Evolutionary conservation across 1,284 basidiomycete species (phyloP).

Genomic region (Phlebopus sp.): DNA sequence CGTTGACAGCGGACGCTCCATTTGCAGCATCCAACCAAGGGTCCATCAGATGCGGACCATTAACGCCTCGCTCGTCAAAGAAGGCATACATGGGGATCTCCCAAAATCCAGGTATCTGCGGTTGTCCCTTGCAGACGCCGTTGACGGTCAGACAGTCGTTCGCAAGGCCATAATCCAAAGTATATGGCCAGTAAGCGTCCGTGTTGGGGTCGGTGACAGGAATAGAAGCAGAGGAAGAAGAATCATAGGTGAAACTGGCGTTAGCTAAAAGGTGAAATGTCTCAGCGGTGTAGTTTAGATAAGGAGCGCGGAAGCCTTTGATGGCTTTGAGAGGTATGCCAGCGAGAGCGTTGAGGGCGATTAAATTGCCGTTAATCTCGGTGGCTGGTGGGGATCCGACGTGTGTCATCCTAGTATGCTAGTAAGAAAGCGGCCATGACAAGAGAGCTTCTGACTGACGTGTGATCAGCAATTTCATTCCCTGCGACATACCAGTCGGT

Average conservation of each 20-base stretch:
- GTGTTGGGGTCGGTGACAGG: constrained; percentile 68
- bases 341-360: constrained; percentile 75
- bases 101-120: constrained; percentile 77
- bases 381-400: constrained; percentile 59
- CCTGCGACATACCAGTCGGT: constrained; percentile 85
- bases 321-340: constrained; percentile 75
- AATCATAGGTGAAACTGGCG: constrained; percentile 75
- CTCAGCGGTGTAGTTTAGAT: constrained; percentile 64
- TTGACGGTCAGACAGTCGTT: constrained; percentile 68
- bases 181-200: constrained; percentile 79
- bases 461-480: constrained; percentile 87
- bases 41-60: constrained; percentile 74
- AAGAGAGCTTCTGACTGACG: constrained; percentile 42
- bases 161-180: constrained; percentile 72
- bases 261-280: constrained; percentile 58
- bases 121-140: constrained; percentile 66
- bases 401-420: constrained; percentile 69
- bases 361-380: constrained; percentile 78
- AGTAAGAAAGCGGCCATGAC: constrained; percentile 5
- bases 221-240: constrained; percentile 59
- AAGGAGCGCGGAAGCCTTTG: constrained; percentile 77
- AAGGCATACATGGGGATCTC: constrained; percentile 80
- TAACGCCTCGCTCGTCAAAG: constrained; percentile 60
- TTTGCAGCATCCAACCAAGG: constrained; percentile 74
- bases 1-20: constrained; percentile 47